Percentiles rank a stretch among this genome's conserved stretches.
phyloP scores from a whole-genome alignment of 2,329 filamentous ascomycete genomes.

The Cladophialophora immunda region DNA sequence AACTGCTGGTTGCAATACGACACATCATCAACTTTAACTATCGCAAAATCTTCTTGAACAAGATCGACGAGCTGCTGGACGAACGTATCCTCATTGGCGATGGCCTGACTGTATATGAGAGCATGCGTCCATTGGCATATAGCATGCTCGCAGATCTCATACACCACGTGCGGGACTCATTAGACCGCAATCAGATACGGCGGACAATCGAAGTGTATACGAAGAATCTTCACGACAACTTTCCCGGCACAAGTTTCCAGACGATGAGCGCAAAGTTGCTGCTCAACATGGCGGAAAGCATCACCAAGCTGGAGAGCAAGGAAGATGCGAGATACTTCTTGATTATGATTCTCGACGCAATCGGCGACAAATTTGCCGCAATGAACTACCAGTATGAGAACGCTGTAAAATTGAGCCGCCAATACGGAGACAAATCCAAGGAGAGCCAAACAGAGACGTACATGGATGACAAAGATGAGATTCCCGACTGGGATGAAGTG shows the following conservation, averaged over 20 bases:
- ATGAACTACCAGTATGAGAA: constrained; percentile 98
- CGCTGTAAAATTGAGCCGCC: constrained; percentile 88
- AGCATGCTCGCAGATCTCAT: constrained; percentile 99
- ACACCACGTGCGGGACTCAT: constrained; percentile 91
- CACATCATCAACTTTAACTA: constrained; percentile 99
- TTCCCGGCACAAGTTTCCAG: constrained; percentile 97
- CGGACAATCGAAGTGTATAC: constrained; percentile 98
- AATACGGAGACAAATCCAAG: constrained; percentile 71
- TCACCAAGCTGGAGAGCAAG: constrained; percentile 92
- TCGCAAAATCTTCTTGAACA: constrained; percentile 88
- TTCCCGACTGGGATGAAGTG: constrained; percentile 95
- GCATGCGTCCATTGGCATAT: constrained; percentile 92
- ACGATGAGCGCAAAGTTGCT: constrained; percentile 99
- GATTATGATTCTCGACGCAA: constrained; percentile 96
- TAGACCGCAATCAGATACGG: constrained; percentile 88
- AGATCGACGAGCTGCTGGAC: constrained; percentile 94
- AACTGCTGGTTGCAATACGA: constrained; percentile 92
- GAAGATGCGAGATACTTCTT: constrained; percentile 93
- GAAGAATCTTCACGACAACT: constrained; percentile 91
- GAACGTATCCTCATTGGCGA: constrained; percentile 94
- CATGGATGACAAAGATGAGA: constrained; percentile 79
- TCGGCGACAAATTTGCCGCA: constrained; percentile 95
- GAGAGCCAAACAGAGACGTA: constrained; percentile 78
- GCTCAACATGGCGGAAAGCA: constrained; percentile 97
- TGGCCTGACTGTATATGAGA: constrained; percentile 94